These are phyloP conservation scores for Ophiostoma fasciatum DNA, from an alignment of 2,329 filamentous ascomycete species.

Conservation along the genomic window DNA sequence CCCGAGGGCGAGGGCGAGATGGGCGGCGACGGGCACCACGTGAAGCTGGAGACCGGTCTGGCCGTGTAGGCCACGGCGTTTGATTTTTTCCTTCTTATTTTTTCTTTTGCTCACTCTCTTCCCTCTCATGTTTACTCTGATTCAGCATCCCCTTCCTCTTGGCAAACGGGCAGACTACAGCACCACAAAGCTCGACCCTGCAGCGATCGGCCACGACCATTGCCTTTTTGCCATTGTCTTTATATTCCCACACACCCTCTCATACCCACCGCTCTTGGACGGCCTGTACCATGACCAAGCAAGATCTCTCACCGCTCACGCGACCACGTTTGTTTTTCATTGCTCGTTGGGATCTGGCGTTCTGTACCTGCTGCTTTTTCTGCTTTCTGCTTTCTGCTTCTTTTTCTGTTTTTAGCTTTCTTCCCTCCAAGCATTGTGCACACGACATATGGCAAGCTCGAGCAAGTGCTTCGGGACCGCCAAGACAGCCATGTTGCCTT, in stretches of 20 bases:
- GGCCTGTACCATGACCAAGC: no score
- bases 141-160: conserved; percentile 2
- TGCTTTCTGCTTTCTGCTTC: not conserved
- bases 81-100: conserved; percentile 9
- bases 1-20: conserved; percentile 42
- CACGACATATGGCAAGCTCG: no score
- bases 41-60: no score
- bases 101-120: conserved; percentile 9
- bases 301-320: conserved; percentile 7
- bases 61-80: not conserved
- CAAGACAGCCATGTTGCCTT: no score
- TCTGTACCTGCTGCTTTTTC: no score
- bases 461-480: no score
- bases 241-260: not conserved
- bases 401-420: not conserved
- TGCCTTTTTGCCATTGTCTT: not conserved
- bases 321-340: conserved; percentile 2
- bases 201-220: no score
- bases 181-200: no score
- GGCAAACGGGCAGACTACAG: no score
- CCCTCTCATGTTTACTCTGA: conserved; percentile 9
- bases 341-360: not conserved
- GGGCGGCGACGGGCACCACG: conserved; percentile 21
- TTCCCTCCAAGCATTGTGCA: no score
- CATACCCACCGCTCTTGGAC: not conserved